phyloP scores from a whole-genome alignment of 305 asterid genomes.

The Ajuga reptans region DNA sequence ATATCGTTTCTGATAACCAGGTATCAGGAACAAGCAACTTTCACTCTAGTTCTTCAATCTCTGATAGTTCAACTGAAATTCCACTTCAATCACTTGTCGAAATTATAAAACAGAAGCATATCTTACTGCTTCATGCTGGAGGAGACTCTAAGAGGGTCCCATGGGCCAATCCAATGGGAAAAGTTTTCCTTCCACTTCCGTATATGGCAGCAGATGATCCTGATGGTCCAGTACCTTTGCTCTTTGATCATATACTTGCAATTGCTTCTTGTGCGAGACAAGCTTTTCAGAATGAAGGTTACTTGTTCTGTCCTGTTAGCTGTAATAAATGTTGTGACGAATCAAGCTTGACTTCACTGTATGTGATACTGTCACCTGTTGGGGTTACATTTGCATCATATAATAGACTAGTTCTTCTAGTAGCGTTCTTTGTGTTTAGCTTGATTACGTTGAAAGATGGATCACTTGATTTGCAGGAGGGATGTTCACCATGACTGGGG shows the following conservation, averaged over 20 bases:
- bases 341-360: constrained; percentile 25
- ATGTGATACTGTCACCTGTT: constrained; percentile 24
- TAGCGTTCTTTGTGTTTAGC: constrained; percentile 1
- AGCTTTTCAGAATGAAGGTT: constrained; percentile 78
- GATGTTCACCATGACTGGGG: constrained; percentile 90
- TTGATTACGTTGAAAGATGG: constrained; percentile 17
- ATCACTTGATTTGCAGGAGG: constrained; percentile 61
- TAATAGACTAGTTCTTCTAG: constrained; percentile 12
- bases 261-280: constrained; percentile 88
- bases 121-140: constrained; percentile 90
- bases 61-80: constrained; percentile 33
- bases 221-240: constrained; percentile 91
- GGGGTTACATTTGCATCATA: constrained; percentile 17
- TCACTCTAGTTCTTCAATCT: constrained; percentile 30
- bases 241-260: constrained; percentile 94
- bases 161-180: constrained; percentile 99
- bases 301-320: constrained; percentile 30
- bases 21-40: constrained; percentile 35
- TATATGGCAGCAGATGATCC: constrained; percentile 88
- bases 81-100: constrained; percentile 42
- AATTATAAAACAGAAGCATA: constrained; percentile 58
- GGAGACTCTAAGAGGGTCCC: constrained; percentile 99
- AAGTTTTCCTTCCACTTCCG: constrained; percentile 94
- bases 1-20: constrained; percentile 36
- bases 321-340: constrained; percentile 27